Evolutionary conservation across 1,139 yeast species (phyloP).

Genomic region (Suhomyces choctaworum): DNA sequence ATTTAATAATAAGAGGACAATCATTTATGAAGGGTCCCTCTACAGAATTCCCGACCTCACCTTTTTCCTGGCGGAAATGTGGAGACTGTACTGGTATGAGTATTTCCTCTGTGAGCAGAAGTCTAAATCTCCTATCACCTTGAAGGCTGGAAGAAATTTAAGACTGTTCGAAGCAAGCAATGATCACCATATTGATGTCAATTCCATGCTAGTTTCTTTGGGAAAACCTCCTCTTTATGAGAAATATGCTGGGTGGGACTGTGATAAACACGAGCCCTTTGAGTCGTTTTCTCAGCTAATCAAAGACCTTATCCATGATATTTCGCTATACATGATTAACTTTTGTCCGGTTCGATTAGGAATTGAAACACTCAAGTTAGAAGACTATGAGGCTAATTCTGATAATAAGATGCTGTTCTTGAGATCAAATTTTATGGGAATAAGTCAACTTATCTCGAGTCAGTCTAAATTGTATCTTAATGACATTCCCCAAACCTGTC

Average conservation of each 20-base stretch:
- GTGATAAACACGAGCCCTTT: neutral
- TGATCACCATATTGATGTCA: neutral
- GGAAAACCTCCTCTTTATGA: neutral
- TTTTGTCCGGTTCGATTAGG: neutral
- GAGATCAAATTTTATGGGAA: neutral
- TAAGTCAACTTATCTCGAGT: neutral
- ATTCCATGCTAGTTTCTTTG: neutral
- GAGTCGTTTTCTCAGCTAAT: neutral
- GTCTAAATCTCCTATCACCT: neutral
- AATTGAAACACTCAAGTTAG: neutral
- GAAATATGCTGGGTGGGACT: neutral
- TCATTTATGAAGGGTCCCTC: conserved; percentile 3
- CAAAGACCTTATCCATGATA: conserved; percentile 1
- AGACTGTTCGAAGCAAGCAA: neutral
- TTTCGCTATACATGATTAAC: neutral
- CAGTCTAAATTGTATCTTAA: neutral
- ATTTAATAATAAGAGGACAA: conserved; percentile 2
- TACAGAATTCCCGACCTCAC: conserved; percentile 6
- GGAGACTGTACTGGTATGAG: conserved; percentile 16
- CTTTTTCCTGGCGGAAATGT: conserved; percentile 5
- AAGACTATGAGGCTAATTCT: neutral
- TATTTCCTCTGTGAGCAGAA: neutral
- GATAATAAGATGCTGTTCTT: neutral
- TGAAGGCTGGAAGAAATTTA: conserved; percentile 4
- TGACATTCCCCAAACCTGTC: conserved; percentile 4